These are phyloP conservation scores for Diaporthe aspalathi DNA, from an alignment of 2,329 filamentous ascomycete genomes.

Conservation along the genomic window DNA sequence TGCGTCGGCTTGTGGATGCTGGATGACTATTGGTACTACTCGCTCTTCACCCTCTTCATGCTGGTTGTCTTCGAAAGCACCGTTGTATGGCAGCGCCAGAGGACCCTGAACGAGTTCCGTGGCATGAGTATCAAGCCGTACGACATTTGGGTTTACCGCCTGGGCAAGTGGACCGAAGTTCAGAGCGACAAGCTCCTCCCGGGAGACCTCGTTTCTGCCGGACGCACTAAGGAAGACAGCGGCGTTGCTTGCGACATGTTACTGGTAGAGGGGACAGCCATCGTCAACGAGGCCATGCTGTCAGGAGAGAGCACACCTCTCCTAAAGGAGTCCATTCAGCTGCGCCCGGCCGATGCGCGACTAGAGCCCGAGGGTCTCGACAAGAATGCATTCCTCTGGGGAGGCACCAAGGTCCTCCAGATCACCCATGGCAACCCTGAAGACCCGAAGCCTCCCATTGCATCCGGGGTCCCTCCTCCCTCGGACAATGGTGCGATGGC, in stretches of 20 bases:
- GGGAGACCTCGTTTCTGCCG: slow-evolving; percentile 91
- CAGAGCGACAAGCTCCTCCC: slow-evolving; percentile 92
- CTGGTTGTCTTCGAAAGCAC: slow-evolving; percentile 97
- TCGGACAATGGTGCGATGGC: slow-evolving; percentile 95
- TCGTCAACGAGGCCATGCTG: slow-evolving; percentile 99
- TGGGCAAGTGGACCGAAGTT: slow-evolving; percentile 88
- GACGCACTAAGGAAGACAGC: slow-evolving; percentile 94
- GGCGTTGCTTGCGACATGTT: slow-evolving; percentile 98
- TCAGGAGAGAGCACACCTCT: slow-evolving; percentile 98
- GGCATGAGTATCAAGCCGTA: slow-evolving; percentile 99
- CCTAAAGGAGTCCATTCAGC: slow-evolving; percentile 93
- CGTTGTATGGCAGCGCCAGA: slow-evolving; percentile 98
- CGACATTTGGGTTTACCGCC: slow-evolving; percentile 88
- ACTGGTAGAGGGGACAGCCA: slow-evolving; percentile 91
- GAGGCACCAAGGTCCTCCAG: slow-evolving; percentile 97
- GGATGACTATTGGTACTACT: slow-evolving; percentile 99
- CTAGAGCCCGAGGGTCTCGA: slow-evolving; percentile 93
- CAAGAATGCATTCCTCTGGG: slow-evolving; percentile 96
- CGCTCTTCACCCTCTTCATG: slow-evolving; percentile 98
- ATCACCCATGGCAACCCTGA: slow-evolving; percentile 87
- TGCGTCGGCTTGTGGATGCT: slow-evolving; percentile 98
- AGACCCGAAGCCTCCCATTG: slow-evolving; percentile 76
- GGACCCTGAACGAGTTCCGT: slow-evolving; percentile 94
- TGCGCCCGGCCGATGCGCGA: slow-evolving; percentile 82
- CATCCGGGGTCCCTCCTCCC: slow-evolving; percentile 82